phyloP scores from a whole-genome alignment of 2,329 filamentous ascomycete species.

The Incumbomyces delicatus region DNA sequence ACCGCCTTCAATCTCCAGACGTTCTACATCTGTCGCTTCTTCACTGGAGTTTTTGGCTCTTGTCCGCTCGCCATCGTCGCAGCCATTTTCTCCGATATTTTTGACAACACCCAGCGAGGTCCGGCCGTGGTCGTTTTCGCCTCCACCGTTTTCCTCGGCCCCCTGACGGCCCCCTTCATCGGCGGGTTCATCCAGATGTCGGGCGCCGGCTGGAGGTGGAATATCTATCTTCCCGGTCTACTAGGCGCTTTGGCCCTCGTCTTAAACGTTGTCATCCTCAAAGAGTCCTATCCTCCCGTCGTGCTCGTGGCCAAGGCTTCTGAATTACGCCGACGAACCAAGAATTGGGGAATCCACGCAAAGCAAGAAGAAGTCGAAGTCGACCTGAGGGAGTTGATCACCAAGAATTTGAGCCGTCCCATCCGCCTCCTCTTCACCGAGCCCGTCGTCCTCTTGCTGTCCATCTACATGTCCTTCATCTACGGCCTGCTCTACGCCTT shows the following conservation, averaged over 20 bases:
- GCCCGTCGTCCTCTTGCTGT: slow-evolving; percentile 34
- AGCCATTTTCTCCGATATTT: slow-evolving; percentile 49
- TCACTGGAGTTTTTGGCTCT: slow-evolving; percentile 44
- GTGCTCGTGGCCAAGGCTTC: slow-evolving; percentile 48
- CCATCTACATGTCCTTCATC: slow-evolving; percentile 30
- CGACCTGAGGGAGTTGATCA: slow-evolving; percentile 39
- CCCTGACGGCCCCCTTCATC: slow-evolving; percentile 44
- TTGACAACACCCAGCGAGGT: slow-evolving; percentile 38
- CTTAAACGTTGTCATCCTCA: slow-evolving; percentile 43
- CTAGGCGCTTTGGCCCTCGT: slow-evolving; percentile 45
- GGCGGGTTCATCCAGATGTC: slow-evolving; percentile 43
- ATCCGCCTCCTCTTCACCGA: slow-evolving; percentile 35
- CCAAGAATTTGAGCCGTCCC: slow-evolving; percentile 44
- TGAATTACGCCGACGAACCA: slow-evolving; percentile 44
- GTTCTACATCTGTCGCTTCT: slow-evolving; percentile 44
- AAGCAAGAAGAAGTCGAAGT: slow-evolving; percentile 47
- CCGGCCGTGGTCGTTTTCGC: slow-evolving; percentile 42
- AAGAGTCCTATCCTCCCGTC: slow-evolving; percentile 50
- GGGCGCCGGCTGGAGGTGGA: slow-evolving; percentile 46
- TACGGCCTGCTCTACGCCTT: slow-evolving; percentile 24
- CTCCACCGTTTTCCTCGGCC: slow-evolving; percentile 44
- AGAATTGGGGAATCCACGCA: slow-evolving; percentile 55
- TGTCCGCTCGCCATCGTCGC: slow-evolving; percentile 45
- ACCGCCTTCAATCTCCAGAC: slow-evolving; percentile 45
- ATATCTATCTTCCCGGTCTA: slow-evolving; percentile 44